Evolutionary conservation across 2,329 filamentous ascomycete genomes (phyloP), one percentile per base, ranked within the genome.

Genomic region (Tolypocladium album): DNA sequence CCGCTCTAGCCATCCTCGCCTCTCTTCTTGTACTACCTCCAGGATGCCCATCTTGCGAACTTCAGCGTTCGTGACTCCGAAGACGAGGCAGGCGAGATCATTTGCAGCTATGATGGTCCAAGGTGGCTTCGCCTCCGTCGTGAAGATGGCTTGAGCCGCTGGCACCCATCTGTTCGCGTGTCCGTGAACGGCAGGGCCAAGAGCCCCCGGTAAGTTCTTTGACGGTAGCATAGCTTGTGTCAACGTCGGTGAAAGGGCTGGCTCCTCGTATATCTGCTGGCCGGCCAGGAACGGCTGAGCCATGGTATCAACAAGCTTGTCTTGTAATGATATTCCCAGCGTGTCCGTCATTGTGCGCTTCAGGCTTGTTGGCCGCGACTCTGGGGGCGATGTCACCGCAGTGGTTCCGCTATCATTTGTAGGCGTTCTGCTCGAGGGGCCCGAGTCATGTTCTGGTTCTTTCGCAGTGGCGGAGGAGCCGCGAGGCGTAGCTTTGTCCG

Each of bases 41-140:
- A 99, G 75, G 60, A 99, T 97, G 56, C 94, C 93, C 79, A 97
- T 86, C 70, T 92, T 97, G 59, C 92, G 86, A 31, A 99, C 90
- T 73, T 99, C 94, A 5, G 90, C 90, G 69, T 91, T 90, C n/a
- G 92, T 96, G 12, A 99, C 91, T n/a, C 94, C 94, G 75, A 97
- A 99, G n/a, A 97, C 88, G 52, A 99, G 80, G 74, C 94, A 99
- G 22, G 94, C 94, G 56, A 99, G 80, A 71, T 99, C 94, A 70
- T 99, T 99, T 57, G 94, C 94, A 3, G 94, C 90, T 58, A 97
- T 83, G 61, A 99, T 97, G 1, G 93, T 99, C 89, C 92, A 99
- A 3, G 93, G 94, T 11, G 90, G 84, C 64, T 88, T 86, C 17
- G 89, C 83, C 73, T 96, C 90, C n/a, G 94, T 99, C 9, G 93